Evolutionary conservation across 192 early-diverging fungal genomes (phyloP).

Genomic region (Coemansia sp.): DNA sequence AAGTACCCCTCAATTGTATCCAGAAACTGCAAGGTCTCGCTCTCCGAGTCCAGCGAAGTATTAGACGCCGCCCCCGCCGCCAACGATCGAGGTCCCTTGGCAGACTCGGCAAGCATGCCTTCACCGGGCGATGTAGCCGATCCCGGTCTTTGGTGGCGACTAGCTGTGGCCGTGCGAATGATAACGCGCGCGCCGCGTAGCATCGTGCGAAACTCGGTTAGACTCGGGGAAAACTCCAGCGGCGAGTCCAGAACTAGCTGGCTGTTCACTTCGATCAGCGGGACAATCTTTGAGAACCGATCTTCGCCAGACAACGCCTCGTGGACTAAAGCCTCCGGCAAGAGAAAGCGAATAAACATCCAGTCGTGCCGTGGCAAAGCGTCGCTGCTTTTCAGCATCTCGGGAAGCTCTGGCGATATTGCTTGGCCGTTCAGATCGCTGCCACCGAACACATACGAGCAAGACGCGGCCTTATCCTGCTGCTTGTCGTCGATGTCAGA

Average conservation of each 20-base stretch:
- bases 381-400: constrained; percentile 4
- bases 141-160: not conserved
- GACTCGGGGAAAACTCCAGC: constrained; percentile 15
- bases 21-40: constrained; percentile 11
- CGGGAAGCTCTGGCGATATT: constrained; percentile 4
- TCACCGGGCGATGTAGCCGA: not conserved
- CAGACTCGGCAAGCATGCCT: not conserved
- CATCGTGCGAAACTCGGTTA: constrained; percentile 45
- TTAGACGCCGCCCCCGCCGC: not conserved
- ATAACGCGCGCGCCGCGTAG: constrained; percentile 40
- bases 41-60: not conserved
- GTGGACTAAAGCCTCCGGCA: constrained; percentile 17
- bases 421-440: constrained; percentile 1
- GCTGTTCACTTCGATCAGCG: constrained; percentile 21
- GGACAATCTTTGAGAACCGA: constrained; percentile 1
- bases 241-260: constrained; percentile 24
- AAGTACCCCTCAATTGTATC: constrained; percentile 26
- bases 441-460: constrained; percentile 7
- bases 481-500: not conserved
- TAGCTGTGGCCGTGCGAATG: constrained; percentile 16
- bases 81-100: not conserved
- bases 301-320: not conserved
- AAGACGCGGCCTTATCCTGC: not conserved
- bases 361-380: constrained; percentile 20
- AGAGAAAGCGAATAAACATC: constrained; percentile 26